Evolutionary conservation across 2,329 filamentous ascomycete species (phyloP).

Genomic region (Fusarium zealandicum): DNA sequence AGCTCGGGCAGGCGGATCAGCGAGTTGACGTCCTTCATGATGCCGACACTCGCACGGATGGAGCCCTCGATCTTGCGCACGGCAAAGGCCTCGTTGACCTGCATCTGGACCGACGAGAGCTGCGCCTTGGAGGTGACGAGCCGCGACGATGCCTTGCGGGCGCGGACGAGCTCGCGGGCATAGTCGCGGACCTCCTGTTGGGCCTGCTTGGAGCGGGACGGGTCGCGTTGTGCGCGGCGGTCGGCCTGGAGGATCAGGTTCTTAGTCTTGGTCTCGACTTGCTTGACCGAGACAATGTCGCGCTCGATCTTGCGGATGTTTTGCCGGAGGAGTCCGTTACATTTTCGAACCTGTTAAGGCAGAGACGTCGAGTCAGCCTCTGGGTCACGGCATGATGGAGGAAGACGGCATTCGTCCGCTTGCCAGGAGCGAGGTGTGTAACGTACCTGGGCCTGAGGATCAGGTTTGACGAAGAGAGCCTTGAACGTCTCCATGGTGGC

Average conservation of each 20-base stretch:
- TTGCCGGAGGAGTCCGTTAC: conserved; percentile 85
- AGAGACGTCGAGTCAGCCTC: conserved; percentile 9
- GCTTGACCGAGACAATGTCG: conserved; percentile 81
- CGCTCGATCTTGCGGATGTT: conserved; percentile 96
- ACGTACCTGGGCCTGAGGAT: conserved; percentile 88
- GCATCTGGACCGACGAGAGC: conserved; percentile 92
- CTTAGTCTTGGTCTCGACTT: conserved; percentile 83
- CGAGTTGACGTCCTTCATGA: conserved; percentile 96
- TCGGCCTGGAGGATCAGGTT: conserved; percentile 84
- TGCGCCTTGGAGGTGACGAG: conserved; percentile 90
- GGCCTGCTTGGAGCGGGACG: conserved; percentile 79
- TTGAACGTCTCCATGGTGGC: conserved; percentile 83
- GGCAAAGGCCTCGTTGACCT: conserved; percentile 95
- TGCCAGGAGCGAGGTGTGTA: not conserved
- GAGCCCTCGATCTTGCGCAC: conserved; percentile 95
- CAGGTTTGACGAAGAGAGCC: conserved; percentile 87
- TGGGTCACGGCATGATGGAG: not conserved
- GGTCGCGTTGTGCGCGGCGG: conserved; percentile 80
- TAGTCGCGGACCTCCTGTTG: conserved; percentile 85
- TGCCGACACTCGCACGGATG: conserved; percentile 83
- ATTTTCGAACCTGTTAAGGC: conserved; percentile 81
- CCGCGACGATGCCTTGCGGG: conserved; percentile 76
- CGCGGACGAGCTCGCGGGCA: conserved; percentile 83
- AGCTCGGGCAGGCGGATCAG: conserved; percentile 85
- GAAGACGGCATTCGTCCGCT: not conserved